phyloP scores from a whole-genome alignment of 352 stramenopile genomes.

The Nothophytophthora sp. region DNA sequence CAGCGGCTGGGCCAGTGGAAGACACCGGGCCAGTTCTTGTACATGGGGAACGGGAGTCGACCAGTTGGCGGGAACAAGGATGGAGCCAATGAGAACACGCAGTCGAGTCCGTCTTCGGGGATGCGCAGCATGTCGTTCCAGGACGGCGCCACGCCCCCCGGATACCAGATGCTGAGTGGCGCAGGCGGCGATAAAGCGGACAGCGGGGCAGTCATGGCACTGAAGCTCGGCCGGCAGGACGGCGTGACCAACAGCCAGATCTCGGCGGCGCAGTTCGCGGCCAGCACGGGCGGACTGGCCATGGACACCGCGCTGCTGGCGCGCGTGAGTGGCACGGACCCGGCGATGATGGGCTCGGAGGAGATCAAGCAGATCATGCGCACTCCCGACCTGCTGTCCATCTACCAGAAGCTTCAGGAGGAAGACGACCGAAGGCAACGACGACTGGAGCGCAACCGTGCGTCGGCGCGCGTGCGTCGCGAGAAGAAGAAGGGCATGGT shows the following conservation, averaged over 20 bases:
- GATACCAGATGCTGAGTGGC: constrained; percentile 29
- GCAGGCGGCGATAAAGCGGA: no score
- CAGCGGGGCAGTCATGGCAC: constrained; percentile 5
- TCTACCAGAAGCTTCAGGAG: constrained; percentile 89
- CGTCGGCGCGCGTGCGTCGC: constrained; percentile 78
- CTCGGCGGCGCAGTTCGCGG: constrained; percentile 81
- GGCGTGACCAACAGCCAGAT: constrained; percentile 45
- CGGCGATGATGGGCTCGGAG: constrained; percentile 75
- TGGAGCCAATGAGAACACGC: not conserved
- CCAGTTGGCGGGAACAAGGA: constrained; percentile 5
- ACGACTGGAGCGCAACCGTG: constrained; percentile 77
- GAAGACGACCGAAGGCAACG: constrained; percentile 81
- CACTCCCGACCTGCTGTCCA: constrained; percentile 77
- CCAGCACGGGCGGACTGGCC: constrained; percentile 70
- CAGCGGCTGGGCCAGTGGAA: constrained; percentile 71
- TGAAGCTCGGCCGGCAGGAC: constrained; percentile 39
- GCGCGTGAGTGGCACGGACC: constrained; percentile 78
- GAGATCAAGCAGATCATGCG: constrained; percentile 91
- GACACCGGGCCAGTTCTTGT: constrained; percentile 58
- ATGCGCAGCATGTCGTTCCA: constrained; percentile 69
- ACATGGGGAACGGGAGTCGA: constrained; percentile 20
- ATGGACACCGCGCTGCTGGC: constrained; percentile 82
- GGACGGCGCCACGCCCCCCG: constrained; percentile 22
- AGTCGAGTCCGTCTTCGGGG: constrained; percentile 52
- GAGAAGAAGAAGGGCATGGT: constrained; percentile 91